Evolutionary conservation across 768 basidiomycete species (phyloP).

Genomic region (Leccinum imitatum): DNA sequence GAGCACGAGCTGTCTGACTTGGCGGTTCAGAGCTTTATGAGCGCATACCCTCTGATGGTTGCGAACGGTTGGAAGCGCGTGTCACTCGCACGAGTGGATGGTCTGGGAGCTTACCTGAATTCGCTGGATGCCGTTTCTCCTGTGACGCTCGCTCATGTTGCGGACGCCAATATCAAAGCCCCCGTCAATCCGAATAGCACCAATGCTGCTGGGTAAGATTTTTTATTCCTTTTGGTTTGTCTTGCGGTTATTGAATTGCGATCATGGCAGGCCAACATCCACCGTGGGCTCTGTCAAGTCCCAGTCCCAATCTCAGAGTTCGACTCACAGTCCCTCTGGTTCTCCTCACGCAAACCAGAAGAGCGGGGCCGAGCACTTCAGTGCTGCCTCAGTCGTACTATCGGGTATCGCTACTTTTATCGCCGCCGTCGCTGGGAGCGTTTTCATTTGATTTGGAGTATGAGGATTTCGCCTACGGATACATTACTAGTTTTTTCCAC

Average conservation of each 20-base stretch:
- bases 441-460: conserved; percentile 20
- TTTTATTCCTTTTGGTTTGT: neutral
- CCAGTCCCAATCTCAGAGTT: conserved; percentile 5
- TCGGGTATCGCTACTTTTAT: conserved; percentile 25
- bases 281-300: neutral
- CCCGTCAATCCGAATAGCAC: conserved; percentile 16
- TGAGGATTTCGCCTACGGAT: conserved; percentile 1
- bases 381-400: conserved; percentile 20
- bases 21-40: conserved; percentile 66
- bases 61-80: conserved; percentile 69
- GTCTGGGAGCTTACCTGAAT: conserved; percentile 48
- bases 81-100: conserved; percentile 50
- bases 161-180: conserved; percentile 15
- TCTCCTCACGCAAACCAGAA: conserved; percentile 34
- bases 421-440: conserved; percentile 23
- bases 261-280: conserved; percentile 5
- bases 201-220: conserved; percentile 7
- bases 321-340: conserved; percentile 16
- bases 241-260: neutral
- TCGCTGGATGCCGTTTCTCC: conserved; percentile 33
- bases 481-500: conserved; percentile 11
- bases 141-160: conserved; percentile 26
- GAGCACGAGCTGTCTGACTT: conserved; percentile 76
- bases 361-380: conserved; percentile 31
- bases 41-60: conserved; percentile 60